These are phyloP conservation scores for Colletotrichum sansevieriae DNA, from an alignment of 2,329 filamentous ascomycete species.

Conservation along the genomic window DNA sequence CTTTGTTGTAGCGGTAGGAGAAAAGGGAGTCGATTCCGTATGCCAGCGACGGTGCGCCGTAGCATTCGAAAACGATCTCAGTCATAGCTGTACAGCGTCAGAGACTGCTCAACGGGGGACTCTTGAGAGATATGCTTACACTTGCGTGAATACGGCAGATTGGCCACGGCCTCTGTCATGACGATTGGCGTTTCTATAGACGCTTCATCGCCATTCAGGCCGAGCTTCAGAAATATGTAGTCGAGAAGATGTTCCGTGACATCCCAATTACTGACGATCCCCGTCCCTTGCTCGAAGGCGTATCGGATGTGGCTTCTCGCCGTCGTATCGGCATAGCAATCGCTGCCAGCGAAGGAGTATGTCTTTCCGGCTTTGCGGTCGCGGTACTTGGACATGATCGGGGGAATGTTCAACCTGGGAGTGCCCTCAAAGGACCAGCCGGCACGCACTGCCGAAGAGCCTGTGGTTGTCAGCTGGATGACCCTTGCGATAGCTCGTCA, in stretches of 20 bases:
- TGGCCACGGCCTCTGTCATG: constrained; percentile 96
- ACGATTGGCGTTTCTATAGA: constrained; percentile 88
- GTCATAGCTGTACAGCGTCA: constrained; percentile 80
- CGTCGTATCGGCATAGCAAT: constrained; percentile 95
- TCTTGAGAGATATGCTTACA: constrained; percentile 63
- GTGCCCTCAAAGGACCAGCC: constrained; percentile 93
- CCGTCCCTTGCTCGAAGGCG: constrained; percentile 90
- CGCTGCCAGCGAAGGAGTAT: constrained; percentile 90
- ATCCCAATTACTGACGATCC: constrained; percentile 97
- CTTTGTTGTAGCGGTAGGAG: constrained; percentile 93
- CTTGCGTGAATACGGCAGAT: constrained; percentile 87
- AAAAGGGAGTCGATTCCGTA: constrained; percentile 98
- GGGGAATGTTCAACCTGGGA: constrained; percentile 85
- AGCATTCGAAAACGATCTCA: constrained; percentile 97
- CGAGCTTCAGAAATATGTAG: constrained; percentile 94
- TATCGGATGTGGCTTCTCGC: constrained; percentile 90
- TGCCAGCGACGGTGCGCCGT: constrained; percentile 87
- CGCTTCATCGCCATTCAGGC: constrained; percentile 81
- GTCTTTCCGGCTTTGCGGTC: constrained; percentile 94
- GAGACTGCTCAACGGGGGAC: constrained; percentile 44
- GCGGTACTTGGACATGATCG: constrained; percentile 94
- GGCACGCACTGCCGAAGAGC: constrained; percentile 88
- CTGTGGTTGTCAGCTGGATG: constrained; percentile 58
- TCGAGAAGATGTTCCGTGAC: constrained; percentile 95
- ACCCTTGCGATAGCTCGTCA: background rate